Conservation (phyloP, 257 asterid species). For the Plantago major region DNA sequence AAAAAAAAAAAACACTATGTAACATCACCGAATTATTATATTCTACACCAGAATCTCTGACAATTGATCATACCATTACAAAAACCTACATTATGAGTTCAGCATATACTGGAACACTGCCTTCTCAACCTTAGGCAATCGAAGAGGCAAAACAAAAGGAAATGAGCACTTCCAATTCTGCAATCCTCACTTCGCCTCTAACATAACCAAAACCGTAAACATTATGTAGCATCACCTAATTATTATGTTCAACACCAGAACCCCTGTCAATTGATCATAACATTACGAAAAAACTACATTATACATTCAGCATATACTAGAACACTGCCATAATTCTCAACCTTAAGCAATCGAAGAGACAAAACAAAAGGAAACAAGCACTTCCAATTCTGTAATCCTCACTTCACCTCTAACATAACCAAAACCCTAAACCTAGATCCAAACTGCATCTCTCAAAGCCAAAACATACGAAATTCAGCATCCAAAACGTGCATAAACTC, state of each 20-base stretch:
- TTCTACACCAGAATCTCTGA: too few species aligned
- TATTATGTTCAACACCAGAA: too few species aligned
- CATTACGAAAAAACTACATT: slow-evolving; percentile 5
- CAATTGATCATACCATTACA: too few species aligned
- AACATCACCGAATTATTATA: too few species aligned
- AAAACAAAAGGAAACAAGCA: neutral
- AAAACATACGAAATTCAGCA: slow-evolving; percentile 12
- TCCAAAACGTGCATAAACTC: neutral
- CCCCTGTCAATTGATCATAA: too few species aligned
- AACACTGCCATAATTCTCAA: neutral
- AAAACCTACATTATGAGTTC: slow-evolving; percentile 10
- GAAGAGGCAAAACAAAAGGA: neutral
- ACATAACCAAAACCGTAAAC: slow-evolving; percentile 26
- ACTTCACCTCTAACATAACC: slow-evolving; percentile 11
- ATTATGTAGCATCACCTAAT: too few species aligned
- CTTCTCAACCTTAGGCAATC: neutral
- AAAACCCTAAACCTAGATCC: slow-evolving; percentile 35
- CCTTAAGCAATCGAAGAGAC: neutral
- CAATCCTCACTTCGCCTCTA: slow-evolving; percentile 10
- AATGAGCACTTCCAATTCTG: neutral
- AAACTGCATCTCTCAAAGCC: slow-evolving; percentile 18
- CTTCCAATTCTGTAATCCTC: neutral
- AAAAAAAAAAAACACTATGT: too few species aligned
- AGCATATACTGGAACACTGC: slow-evolving; percentile 3
- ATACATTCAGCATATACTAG: slow-evolving; percentile 8